Evolutionary conservation across 1,284 basidiomycete species (phyloP), one percentile per base, ranked within the genome.

Genomic region (Singerocomus inundabilis): DNA sequence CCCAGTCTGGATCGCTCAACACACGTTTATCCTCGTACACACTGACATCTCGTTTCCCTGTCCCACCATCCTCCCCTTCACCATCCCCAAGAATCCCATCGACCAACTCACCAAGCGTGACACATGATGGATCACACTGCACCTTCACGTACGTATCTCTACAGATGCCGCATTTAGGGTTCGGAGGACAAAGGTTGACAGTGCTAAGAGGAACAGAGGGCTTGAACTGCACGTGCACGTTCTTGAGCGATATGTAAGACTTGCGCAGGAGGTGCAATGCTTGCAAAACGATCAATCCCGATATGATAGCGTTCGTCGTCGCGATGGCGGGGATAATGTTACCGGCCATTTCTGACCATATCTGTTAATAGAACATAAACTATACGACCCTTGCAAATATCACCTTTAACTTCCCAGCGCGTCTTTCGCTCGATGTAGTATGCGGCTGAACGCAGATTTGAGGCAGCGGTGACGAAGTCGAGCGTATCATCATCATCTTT

Each of bases 311-410:
- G 68, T 99, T 99, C 8, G 97, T 99, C 0, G 97, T 98, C 2
- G 97, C 97, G 59, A 99, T 98, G 2, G 97, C 97, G 1, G 97
- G 97, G 55, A 97, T 98, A 67, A 99, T 99, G 72, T 99, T 99
- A 11, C 97, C 96, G 0, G 97, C 97, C 91, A 98, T 98, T 73
- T 98, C 94, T 94, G 26, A 18, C 11, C 1, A 12, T 18, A 16
- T n/a, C 41, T 9, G 4, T 49, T 38, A 52, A 33, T 6, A 31
- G 9, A 37, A 21, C 2, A 29, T 41, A 16, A 35, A 46, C 25
- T 5, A 47, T 24, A 29, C 2, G 29, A 2, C 18, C 36, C 30
- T 21, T 11, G 36, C 15, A 32, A 12, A 18, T 15, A 2, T 12
- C 13, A 60, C 93, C 91, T 80, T 99, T 99, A 47, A 98, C 86